Evolutionary conservation across 352 stramenopile species (phyloP), one percentile per base, ranked within the genome.

Genomic region (Peronospora destructor): DNA sequence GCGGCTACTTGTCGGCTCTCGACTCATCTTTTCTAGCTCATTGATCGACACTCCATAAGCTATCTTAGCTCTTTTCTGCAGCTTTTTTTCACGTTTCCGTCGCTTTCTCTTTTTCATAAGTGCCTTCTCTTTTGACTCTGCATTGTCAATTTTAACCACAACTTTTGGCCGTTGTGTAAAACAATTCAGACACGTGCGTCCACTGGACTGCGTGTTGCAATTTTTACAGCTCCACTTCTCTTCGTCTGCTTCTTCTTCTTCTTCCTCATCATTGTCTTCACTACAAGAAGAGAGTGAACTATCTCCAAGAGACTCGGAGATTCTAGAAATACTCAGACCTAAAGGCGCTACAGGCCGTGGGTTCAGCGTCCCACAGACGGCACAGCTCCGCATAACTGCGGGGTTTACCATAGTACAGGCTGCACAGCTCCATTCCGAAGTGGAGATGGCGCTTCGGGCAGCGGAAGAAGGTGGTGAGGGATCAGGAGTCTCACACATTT

Each of bases 361-460:
- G 36, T 91, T 91, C 43, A 80, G 68, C 47, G 73, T 81, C 5
- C 75, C 79, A 33, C 76, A 87, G 9, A 87, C 42, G 6, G 38
- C 69, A 28, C 76, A 87, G 25, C 76, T 29, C 1, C 75, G 72
- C 58, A 71, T 66, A 12, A 56, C 61, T 37, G 63, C 48, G 25
- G 70, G 53, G 30, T 87, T 90, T 48, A 78, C 75, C 67, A 87
- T 76, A 14, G 76, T 90, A 32, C 77, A 88, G 30, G 76, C 72
- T 14, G 76, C 65, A 39, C 78, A 87, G 51, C 56, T 84, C 76
- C 77, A 88, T 9, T 84, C 61, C 2, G 46, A 54, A 2, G 49
- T 36, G 6, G 40, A 19, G 14, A 25, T 8, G n/a, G 40, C 8
- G 12, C 33, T 32, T 61, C 48, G 26, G 21, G 37, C 16, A 25